Evolutionary conservation across 768 basidiomycete genomes (phyloP), one percentile per base, ranked within the genome.

Genomic region (Russula vinacea): DNA sequence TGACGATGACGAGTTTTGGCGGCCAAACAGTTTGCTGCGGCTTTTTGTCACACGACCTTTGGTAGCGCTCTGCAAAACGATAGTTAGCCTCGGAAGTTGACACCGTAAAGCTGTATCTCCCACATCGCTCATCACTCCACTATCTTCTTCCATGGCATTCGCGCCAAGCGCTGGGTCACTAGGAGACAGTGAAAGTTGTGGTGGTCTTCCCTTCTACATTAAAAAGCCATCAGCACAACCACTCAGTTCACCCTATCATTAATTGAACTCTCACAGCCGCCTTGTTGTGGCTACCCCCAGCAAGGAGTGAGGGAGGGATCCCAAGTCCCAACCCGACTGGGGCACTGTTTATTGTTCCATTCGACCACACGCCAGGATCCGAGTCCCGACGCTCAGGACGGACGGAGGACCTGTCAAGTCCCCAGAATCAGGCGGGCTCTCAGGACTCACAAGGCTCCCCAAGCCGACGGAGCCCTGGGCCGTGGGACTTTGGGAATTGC

Each of bases 61-160:
- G 17, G 74, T 74, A 69, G 89, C 86, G 49, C 80, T 80, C 87
- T 89, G 71, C 42, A 54, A 11, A 0, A 40, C n/a, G 19, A 42
- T 54, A 53, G 44, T 49, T 40, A 49, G 24, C 32, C 10, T 22
- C 39, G 17, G n/a, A 32, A 45, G 52, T n/a, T 52, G 33, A 35
- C 55, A 56, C 22, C 16, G 55, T 45, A 24, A 51, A 62, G 67
- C 26, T 52, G 35, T 50, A 52, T 76, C 84, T 76, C 84, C 59
- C 68, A 90, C 90, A 72, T 92, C 91, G 72, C 89, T 91, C 73
- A 88, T 76, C 52, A 74, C 79, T 70, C 77, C 73, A 70, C 84
- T 71, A 65, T 89, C 88, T 14, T 85, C 86, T 5, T 80, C 79
- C 6, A 71, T 77, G 24, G 74, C 76, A n/a, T 74, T 81, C 1